A percentile compares a stretch with the other conserved stretches of the same genome.
phyloP scores from a whole-genome alignment of 768 basidiomycete genomes.

The Cystobasidium ongulense region DNA sequence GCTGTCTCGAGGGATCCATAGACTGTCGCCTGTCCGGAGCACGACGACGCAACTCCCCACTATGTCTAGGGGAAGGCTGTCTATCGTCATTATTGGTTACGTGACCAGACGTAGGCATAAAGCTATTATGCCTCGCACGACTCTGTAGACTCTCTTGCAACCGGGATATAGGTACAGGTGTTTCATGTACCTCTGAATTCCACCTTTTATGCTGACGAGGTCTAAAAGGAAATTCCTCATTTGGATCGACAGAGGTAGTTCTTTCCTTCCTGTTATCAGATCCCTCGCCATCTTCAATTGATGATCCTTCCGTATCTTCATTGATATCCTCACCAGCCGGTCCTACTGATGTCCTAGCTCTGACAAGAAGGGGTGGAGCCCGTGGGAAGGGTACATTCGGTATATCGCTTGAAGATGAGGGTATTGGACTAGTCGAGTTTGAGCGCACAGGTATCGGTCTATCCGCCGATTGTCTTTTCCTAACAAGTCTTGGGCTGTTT shows the following conservation, averaged over 20 bases:
- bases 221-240: neutral
- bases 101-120: neutral
- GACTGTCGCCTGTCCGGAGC: slow-evolving; percentile 21
- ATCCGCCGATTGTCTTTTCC: neutral
- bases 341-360: neutral
- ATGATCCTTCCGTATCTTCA: neutral
- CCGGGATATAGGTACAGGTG: neutral
- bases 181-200: slow-evolving; percentile 38
- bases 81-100: neutral
- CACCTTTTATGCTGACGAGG: slow-evolving; percentile 36
- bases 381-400: neutral
- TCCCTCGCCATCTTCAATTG: neutral
- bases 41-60: slow-evolving; percentile 3
- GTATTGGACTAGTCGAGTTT: neutral
- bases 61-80: neutral
- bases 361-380: neutral
- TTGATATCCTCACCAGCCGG: neutral
- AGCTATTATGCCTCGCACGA: neutral
- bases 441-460: neutral
- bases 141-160: neutral
- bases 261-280: neutral
- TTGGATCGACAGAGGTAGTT: neutral
- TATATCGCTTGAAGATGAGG: neutral
- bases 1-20: slow-evolving; percentile 55
- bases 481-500: neutral